These are phyloP conservation scores for Suhomyces terraborum DNA, from an alignment of 1,139 yeast species.

Conservation along the genomic window DNA sequence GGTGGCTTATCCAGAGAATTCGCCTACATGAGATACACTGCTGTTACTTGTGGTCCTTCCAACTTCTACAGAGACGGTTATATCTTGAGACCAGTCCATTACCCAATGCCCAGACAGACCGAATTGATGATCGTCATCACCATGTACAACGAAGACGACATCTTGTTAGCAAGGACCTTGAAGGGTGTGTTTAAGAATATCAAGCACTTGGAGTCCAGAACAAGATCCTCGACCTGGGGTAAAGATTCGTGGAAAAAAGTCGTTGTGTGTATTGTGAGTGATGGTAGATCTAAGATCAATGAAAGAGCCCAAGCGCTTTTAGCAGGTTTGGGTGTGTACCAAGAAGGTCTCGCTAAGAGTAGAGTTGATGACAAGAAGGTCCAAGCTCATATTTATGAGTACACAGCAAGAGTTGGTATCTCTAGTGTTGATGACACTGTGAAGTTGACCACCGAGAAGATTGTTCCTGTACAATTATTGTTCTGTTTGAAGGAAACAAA, in stretches of 20 bases:
- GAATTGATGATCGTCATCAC: constrained; percentile 51
- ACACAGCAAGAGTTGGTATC: constrained; percentile 51
- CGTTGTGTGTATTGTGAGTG: constrained; percentile 51
- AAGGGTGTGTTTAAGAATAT: constrained; percentile 52
- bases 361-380: constrained; percentile 50
- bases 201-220: constrained; percentile 48
- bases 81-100: constrained; percentile 48
- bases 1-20: constrained; percentile 50
- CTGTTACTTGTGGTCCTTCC: constrained; percentile 54
- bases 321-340: constrained; percentile 52
- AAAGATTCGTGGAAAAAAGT: constrained; percentile 53
- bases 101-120: constrained; percentile 47
- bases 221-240: constrained; percentile 48
- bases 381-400: constrained; percentile 50
- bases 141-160: constrained; percentile 53
- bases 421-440: constrained; percentile 50
- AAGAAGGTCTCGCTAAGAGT: constrained; percentile 52
- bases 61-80: constrained; percentile 49
- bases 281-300: constrained; percentile 51
- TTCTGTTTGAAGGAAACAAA: constrained; percentile 51
- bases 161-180: constrained; percentile 47
- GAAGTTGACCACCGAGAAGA: constrained; percentile 49
- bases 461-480: constrained; percentile 50
- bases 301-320: constrained; percentile 51
- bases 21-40: constrained; percentile 52